These are phyloP conservation scores for Neonectria punicea DNA, from an alignment of 2,329 filamentous ascomycete species.

Conservation along the genomic window DNA sequence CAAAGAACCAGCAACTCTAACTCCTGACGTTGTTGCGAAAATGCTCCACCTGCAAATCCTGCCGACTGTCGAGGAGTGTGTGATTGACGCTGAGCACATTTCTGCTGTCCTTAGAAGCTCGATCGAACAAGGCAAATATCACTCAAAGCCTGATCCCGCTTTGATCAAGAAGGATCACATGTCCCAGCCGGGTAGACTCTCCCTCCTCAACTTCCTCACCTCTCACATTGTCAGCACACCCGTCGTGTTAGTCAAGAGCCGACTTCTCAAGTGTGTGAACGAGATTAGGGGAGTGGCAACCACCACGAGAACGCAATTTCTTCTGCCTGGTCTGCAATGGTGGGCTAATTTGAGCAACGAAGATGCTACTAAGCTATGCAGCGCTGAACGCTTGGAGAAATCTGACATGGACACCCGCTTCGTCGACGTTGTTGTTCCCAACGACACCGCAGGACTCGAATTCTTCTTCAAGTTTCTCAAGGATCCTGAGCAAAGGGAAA, in stretches of 20 bases:
- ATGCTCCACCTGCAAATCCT: conserved; percentile 75
- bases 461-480: conserved; percentile 61
- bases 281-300: conserved; percentile 77
- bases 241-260: conserved; percentile 73
- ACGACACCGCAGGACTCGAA: conserved; percentile 63
- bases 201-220: conserved; percentile 77
- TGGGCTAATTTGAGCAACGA: conserved; percentile 70
- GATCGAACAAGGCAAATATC: conserved; percentile 55
- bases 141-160: conserved; percentile 44
- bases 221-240: conserved; percentile 78
- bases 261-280: conserved; percentile 77
- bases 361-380: conserved; percentile 58
- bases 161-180: conserved; percentile 65
- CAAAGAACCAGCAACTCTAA: conserved; percentile 66
- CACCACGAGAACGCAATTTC: conserved; percentile 74
- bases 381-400: conserved; percentile 55
- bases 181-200: conserved; percentile 69
- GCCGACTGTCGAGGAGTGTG: conserved; percentile 84
- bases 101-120: conserved; percentile 64
- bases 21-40: conserved; percentile 65
- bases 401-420: conserved; percentile 54
- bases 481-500: conserved; percentile 51
- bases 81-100: conserved; percentile 81
- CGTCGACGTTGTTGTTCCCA: conserved; percentile 64
- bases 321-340: conserved; percentile 78